These are phyloP conservation scores for Aureobasidium vineae DNA, from an alignment of 2,329 filamentous ascomycete genomes.

Conservation along the genomic window DNA sequence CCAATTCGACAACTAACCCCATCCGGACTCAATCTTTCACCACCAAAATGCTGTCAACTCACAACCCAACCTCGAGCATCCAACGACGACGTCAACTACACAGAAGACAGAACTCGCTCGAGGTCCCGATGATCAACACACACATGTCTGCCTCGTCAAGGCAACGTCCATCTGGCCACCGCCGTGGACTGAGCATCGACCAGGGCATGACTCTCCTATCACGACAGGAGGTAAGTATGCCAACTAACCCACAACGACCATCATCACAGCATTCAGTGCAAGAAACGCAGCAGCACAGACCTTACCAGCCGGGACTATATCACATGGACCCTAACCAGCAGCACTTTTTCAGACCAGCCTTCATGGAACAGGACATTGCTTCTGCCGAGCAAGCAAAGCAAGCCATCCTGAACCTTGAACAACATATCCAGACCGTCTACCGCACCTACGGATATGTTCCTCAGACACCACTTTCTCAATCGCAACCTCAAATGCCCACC, in stretches of 20 bases:
- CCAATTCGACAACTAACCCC: constrained; percentile 39
- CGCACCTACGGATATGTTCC: constrained; percentile 42
- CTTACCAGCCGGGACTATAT: constrained; percentile 69
- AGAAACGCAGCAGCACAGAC: constrained; percentile 86
- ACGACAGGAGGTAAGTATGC: constrained; percentile 50
- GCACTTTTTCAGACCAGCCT: constrained; percentile 31
- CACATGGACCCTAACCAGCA: constrained; percentile 47
- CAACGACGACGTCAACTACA: constrained; percentile 73
- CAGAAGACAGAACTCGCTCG: constrained; percentile 84
- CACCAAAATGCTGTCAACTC: constrained; percentile 71
- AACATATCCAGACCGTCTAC: constrained; percentile 48
- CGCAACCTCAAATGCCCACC: constrained; percentile 31
- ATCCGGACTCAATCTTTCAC: constrained; percentile 61
- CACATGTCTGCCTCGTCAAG: constrained; percentile 60
- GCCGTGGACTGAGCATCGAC: constrained; percentile 82
- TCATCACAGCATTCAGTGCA: constrained; percentile 80
- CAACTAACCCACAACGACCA: constrained; percentile 59
- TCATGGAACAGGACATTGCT: constrained; percentile 29
- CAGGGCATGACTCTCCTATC: constrained; percentile 51
- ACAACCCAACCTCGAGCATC: constrained; percentile 65
- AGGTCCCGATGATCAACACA: constrained; percentile 65
- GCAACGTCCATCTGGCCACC: constrained; percentile 56
- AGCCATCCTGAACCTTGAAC: constrained; percentile 42
- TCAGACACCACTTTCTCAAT: constrained; percentile 19
- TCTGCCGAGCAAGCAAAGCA: constrained; percentile 31